phyloP scores from a whole-genome alignment of 208 protist genomes.

The Crithidia acanthocephali region DNA sequence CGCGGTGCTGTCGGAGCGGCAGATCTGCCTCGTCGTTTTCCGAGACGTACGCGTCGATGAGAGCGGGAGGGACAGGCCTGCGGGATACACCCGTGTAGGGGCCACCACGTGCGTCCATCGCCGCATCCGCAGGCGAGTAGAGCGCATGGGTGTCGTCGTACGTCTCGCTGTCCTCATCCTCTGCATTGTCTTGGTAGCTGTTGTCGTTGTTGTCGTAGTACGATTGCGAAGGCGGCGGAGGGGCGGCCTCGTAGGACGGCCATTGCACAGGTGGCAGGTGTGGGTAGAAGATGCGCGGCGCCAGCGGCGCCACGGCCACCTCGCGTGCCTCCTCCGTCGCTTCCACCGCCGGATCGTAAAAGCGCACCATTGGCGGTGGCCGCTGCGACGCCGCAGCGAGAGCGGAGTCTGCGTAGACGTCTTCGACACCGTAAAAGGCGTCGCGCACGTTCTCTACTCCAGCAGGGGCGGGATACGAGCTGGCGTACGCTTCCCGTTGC shows the following conservation, averaged over 20 bases:
- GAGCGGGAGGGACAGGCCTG: background rate
- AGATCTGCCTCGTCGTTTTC: background rate
- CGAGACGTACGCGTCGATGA: constrained; percentile 27
- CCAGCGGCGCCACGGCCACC: background rate
- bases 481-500: background rate
- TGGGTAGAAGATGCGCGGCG: constrained; percentile 19
- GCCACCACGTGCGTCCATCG: background rate
- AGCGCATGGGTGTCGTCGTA: background rate
- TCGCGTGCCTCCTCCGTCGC: background rate
- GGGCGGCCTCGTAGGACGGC: constrained; percentile 1
- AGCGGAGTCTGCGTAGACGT: background rate
- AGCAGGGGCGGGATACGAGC: background rate
- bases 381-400: too few species aligned
- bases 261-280: constrained; percentile 10
- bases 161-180: background rate
- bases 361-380: background rate
- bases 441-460: too few species aligned
- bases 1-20: background rate
- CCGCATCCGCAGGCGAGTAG: constrained; percentile 7
- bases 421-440: too few species aligned
- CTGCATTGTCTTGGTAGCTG: background rate
- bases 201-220: background rate
- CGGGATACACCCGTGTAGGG: background rate
- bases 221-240: background rate
- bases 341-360: constrained; percentile 3